Evolutionary conservation across 495 filamentous ascomycete species (phyloP).

Genomic region (Neurospora sublineolata): DNA sequence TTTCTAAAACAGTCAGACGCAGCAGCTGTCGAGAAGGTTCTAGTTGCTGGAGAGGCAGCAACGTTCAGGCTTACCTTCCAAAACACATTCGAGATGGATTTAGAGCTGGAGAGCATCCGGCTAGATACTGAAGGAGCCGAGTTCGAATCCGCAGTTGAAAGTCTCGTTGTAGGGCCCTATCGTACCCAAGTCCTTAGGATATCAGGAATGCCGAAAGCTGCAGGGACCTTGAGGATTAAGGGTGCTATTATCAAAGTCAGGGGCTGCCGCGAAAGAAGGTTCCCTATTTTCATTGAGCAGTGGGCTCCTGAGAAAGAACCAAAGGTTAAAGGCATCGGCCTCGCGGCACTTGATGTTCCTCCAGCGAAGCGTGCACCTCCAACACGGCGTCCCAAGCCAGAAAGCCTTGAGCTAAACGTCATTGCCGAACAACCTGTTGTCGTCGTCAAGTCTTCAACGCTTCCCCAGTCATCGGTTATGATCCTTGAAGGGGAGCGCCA

Average conservation of each 20-base stretch:
- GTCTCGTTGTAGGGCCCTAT: conserved; percentile 62
- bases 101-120: conserved; percentile 75
- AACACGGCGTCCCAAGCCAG: conserved; percentile 30
- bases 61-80: conserved; percentile 74
- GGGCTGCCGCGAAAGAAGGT: conserved; percentile 69
- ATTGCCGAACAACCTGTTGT: conserved; percentile 69
- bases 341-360: conserved; percentile 44
- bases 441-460: conserved; percentile 59
- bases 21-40: conserved; percentile 45
- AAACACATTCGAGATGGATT: conserved; percentile 86
- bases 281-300: conserved; percentile 66
- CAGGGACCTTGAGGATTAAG: conserved; percentile 59
- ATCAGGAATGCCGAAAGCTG: conserved; percentile 49
- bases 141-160: conserved; percentile 54
- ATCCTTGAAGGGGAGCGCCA: conserved; percentile 76
- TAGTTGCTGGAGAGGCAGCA: conserved; percentile 66
- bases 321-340: conserved; percentile 65
- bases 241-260: conserved; percentile 71
- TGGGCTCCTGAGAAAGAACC: conserved; percentile 60
- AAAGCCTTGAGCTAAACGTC: conserved; percentile 51
- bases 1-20: conserved; percentile 58
- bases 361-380: conserved; percentile 20
- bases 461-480: conserved; percentile 82
- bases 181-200: conserved; percentile 69
- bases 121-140: conserved; percentile 59